Evolutionary conservation across 2,329 filamentous ascomycete species (phyloP).

Genomic region (Alternaria alternata): DNA sequence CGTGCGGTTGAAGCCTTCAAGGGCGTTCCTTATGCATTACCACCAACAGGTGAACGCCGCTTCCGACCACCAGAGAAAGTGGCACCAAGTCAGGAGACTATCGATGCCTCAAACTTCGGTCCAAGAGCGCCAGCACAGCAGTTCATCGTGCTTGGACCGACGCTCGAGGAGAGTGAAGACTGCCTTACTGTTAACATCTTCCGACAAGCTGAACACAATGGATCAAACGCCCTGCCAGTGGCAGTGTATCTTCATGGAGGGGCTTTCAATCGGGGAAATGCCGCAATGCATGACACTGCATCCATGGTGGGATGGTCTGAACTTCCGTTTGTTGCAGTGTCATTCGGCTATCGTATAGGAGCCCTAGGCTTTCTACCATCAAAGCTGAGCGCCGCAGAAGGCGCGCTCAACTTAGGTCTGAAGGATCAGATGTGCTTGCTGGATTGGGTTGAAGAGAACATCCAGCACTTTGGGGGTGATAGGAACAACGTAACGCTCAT

Average conservation of each 20-base stretch:
- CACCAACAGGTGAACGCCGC: conserved; percentile 27
- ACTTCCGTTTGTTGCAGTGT: conserved; percentile 63
- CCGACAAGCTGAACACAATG: conserved; percentile 15
- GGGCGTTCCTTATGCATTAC: conserved; percentile 30
- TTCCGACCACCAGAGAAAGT: conserved; percentile 31
- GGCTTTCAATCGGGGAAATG: conserved; percentile 59
- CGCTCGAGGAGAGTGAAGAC: conserved; percentile 29
- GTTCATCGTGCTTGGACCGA: conserved; percentile 21
- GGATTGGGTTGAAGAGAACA: conserved; percentile 57
- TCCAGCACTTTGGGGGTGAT: conserved; percentile 41
- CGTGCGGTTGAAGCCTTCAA: conserved; percentile 24
- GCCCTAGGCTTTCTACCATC: conserved; percentile 21
- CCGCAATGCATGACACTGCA: conserved; percentile 63
- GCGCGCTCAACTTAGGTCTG: conserved; percentile 31
- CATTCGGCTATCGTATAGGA: conserved; percentile 34
- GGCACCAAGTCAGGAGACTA: conserved; percentile 9
- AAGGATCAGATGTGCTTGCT: conserved; percentile 41
- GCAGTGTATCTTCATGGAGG: conserved; percentile 69
- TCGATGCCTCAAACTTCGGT: conserved; percentile 28
- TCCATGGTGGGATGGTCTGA: conserved; percentile 65
- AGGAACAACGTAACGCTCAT: conserved; percentile 31
- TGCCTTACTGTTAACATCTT: conserved; percentile 35
- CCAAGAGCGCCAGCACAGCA: conserved; percentile 29
- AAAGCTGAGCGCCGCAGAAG: conserved; percentile 42
- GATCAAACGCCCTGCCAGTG: conserved; percentile 20